Percentiles rank a stretch among this genome's conserved stretches.
Conservation (phyloP, 2,329 filamentous ascomycete species). For the Colletotrichum sp. region DNA sequence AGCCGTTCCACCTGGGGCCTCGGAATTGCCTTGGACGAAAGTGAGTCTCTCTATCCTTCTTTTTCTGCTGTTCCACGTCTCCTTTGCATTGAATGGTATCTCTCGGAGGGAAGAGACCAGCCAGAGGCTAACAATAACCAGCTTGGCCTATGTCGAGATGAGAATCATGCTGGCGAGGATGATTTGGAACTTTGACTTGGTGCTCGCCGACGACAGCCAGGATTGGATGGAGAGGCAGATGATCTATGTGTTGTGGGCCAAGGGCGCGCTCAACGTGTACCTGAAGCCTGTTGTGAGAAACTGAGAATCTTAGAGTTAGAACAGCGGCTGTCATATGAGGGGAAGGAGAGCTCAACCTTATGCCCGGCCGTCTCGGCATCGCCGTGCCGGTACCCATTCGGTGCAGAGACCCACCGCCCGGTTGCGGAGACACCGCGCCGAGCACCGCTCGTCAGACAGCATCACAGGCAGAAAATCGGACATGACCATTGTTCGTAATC, state of each 20-base stretch:
- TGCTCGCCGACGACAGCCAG: conserved; percentile 34
- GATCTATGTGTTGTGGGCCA: conserved; percentile 7
- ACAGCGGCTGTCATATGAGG: not conserved
- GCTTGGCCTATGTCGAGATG: conserved; percentile 54
- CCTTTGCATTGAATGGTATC: not conserved
- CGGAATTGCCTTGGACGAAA: conserved; percentile 36
- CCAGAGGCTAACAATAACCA: not conserved
- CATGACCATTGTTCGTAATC: not conserved
- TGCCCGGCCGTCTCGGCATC: not conserved
- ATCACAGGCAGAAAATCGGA: not conserved
- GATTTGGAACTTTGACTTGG: conserved; percentile 51
- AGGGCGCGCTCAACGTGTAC: conserved; percentile 5
- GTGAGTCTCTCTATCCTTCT: conserved; percentile 23
- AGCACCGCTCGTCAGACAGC: not conserved
- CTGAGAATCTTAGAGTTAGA: not conserved
- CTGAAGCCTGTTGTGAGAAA: conserved; percentile 1
- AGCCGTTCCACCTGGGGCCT: conserved; percentile 34
- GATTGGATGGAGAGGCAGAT: conserved; percentile 36
- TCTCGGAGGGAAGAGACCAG: not conserved
- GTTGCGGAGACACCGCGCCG: not conserved
- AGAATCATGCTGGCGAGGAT: conserved; percentile 49
- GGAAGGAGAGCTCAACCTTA: not conserved
- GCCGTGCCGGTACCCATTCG: not conserved
- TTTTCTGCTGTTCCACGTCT: not conserved
- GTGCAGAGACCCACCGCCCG: not conserved